Conservation (phyloP, 192 early-diverging fungal species). For the Jimgerdemannia lactiflua region DNA sequence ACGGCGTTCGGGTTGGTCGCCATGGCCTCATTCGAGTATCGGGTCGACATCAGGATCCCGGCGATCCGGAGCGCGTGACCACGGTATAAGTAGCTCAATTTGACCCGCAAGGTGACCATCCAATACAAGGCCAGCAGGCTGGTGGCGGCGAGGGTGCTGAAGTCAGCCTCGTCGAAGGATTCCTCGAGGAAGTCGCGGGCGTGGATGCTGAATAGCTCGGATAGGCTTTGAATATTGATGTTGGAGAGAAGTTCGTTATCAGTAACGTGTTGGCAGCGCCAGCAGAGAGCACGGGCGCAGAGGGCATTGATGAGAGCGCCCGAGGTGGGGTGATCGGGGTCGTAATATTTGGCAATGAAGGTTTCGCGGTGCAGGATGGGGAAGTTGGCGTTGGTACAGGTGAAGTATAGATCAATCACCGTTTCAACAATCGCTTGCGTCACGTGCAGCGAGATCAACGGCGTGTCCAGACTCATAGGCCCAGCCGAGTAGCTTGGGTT, state of each 20-base stretch:
- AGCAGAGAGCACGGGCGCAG: neutral
- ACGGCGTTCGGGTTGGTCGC: neutral
- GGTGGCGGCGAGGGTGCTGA: neutral
- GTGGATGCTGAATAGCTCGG: neutral
- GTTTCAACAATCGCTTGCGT: neutral
- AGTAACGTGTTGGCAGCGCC: neutral
- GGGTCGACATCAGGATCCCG: neutral
- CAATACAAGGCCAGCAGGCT: neutral
- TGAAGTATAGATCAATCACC: neutral
- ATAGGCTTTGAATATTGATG: neutral
- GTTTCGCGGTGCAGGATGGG: neutral
- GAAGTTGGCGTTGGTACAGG: neutral
- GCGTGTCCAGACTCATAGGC: neutral
- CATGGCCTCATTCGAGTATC: neutral
- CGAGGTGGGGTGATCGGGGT: neutral
- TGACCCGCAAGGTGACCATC: neutral
- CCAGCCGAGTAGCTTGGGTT: neutral
- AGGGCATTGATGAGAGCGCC: neutral
- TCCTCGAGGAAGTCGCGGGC: neutral
- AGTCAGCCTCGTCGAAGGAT: neutral
- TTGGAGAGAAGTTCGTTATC: neutral
- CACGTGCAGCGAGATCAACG: neutral
- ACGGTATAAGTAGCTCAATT: neutral
- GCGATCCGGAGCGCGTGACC: neutral
- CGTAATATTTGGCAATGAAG: neutral